Base-by-base conservation (phyloP, 352 stramenopile genomes). In the Pseudoperonospora humuli region DNA sequence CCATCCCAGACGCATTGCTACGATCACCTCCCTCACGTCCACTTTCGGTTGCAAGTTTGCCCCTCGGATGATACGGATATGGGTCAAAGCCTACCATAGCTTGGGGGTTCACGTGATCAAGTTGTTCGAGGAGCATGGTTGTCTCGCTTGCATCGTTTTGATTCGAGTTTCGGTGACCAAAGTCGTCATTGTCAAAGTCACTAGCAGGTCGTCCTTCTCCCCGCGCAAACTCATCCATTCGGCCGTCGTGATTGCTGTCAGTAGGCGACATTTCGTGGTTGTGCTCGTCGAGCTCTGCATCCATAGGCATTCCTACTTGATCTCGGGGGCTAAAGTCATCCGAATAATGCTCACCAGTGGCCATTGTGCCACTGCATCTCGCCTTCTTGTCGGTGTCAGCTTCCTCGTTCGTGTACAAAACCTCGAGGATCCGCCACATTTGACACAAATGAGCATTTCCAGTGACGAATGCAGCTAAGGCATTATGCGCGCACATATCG, bases 381-480 rank as follows among this genome's bases (percentile, higher is more conserved):
- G 27, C 17, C 20, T 41, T 31, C 2, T 20, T 20, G 5, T 14
- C 13, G 0, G 39, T 28, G 21, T 62, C 50, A 24, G 45, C 45
- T 23, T 62, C 53, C 24, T 74, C 57, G 14, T 77, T 67, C n/a
- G 54, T 53, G 31, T 76, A 91, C 10, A 93, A 41, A 14, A 93
- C 71, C 8, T 92, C 67, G 6, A 93, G 48, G 39, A 93, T 88
- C 7, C 78, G 80, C 82, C 82, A 93, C 75, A 89, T 93, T 19
- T 90, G 78, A 21, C 75, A 85, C 35, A 91, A 41, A 34, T 89
- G 75, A 4, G 67, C 39, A 39, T 88, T 86, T 2, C 76, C 76
- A 0, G 78, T 74, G 20, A 88, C 73, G 37, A 86, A 80, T 7
- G 79, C 70, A 13, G 75, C 82, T 26, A 90, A 65, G 7, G 82